Evolutionary conservation across 2,329 filamentous ascomycete genomes (phyloP).

Genomic region (Dothideomycetidae sp.): DNA sequence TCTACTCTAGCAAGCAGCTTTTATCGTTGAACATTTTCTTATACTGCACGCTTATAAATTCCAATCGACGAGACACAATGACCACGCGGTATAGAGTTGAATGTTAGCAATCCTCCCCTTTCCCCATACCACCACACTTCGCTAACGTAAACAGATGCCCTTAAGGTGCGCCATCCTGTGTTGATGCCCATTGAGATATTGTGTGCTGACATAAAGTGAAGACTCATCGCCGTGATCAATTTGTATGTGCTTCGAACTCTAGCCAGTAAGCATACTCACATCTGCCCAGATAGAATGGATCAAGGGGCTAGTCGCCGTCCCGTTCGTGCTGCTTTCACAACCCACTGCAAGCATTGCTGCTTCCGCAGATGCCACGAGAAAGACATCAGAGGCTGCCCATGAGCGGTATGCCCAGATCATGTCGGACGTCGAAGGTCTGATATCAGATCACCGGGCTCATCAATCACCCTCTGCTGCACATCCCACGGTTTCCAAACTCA

Average conservation of each 20-base stretch:
- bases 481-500: conserved; percentile 58
- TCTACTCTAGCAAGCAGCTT: no score
- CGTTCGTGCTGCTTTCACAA: conserved; percentile 92
- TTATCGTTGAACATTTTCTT: no score
- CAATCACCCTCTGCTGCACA: conserved; percentile 44
- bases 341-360: conserved; percentile 73
- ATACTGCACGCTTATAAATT: no score
- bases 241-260: conserved; percentile 44
- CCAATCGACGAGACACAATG: conserved; percentile 20
- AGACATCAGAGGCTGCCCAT: conserved; percentile 69
- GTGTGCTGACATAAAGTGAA: conserved; percentile 34
- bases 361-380: conserved; percentile 45
- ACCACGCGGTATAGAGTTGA: conserved; percentile 27
- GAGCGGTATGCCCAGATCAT: conserved; percentile 90
- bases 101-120: conserved; percentile 15
- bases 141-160: conserved; percentile 37
- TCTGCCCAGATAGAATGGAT: conserved; percentile 49
- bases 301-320: conserved; percentile 76
- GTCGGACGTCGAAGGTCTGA: conserved; percentile 78
- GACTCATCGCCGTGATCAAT: conserved; percentile 81
- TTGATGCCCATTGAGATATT: no score
- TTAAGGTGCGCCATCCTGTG: conserved; percentile 44
- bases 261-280: neutral
- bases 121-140: conserved; percentile 2
- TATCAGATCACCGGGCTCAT: conserved; percentile 77